Evolutionary conservation across 176 grass and related monocot genomes (phyloP).

Genomic region (Eragrostis nindensis): DNA sequence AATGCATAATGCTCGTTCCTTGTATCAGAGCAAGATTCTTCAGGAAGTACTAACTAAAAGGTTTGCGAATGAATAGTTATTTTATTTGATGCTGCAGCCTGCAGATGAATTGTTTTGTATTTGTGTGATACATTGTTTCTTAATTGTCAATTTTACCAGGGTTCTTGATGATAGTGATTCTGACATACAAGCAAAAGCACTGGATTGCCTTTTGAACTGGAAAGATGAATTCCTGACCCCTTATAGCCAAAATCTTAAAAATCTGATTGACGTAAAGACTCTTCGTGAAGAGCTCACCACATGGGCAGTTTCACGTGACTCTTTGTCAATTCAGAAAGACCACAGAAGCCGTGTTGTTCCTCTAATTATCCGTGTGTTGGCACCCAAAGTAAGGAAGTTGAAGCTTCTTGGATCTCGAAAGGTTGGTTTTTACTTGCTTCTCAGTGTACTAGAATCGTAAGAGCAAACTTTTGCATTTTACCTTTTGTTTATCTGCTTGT

Average conservation of each 20-base stretch:
- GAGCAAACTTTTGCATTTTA: conserved; percentile 27
- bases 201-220: conserved; percentile 92
- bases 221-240: conserved; percentile 75
- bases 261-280: conserved; percentile 70
- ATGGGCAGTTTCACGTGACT: conserved; percentile 86
- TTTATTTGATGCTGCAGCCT: conserved; percentile 13
- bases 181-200: conserved; percentile 78
- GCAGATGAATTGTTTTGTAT: not conserved
- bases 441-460: not conserved
- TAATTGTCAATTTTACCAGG: conserved; percentile 49
- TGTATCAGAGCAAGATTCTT: conserved; percentile 74
- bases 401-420: conserved; percentile 90
- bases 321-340: conserved; percentile 64
- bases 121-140: conserved; percentile 18
- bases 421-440: conserved; percentile 58
- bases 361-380: conserved; percentile 76
- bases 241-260: conserved; percentile 70
- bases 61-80: conserved; percentile 50
- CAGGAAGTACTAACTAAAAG: conserved; percentile 80
- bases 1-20: conserved; percentile 85
- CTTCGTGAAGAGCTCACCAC: conserved; percentile 90
- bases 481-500: not conserved
- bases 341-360: conserved; percentile 75
- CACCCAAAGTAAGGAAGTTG: conserved; percentile 84
- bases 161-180: conserved; percentile 87